A percentile compares a stretch with the other conserved stretches of the same genome.
Evolutionary conservation across 768 basidiomycete genomes (phyloP).

Genomic region (Suillus spraguei): DNA sequence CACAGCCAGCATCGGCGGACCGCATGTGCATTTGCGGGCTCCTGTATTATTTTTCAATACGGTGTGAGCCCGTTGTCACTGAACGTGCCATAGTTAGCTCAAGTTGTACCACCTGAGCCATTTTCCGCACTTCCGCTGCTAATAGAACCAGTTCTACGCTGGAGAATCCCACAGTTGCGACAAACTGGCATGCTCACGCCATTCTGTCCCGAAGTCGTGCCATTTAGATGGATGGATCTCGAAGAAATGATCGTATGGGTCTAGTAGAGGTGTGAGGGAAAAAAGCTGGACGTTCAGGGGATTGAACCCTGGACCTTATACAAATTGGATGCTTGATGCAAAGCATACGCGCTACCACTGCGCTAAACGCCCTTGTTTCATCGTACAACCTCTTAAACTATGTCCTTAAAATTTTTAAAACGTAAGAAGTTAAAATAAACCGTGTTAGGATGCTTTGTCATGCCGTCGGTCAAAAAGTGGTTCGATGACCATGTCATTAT

Average conservation of each 20-base stretch:
- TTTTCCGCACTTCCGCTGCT: background rate
- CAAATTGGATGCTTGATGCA: constrained; percentile 33
- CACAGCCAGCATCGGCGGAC: constrained; percentile 1
- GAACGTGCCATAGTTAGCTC: background rate
- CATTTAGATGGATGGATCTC: background rate
- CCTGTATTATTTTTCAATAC: background rate
- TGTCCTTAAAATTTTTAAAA: no score
- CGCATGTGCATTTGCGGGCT: background rate
- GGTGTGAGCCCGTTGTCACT: background rate
- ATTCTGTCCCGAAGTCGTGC: background rate
- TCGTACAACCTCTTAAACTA: background rate
- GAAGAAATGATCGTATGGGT: background rate
- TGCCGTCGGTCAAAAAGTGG: constrained; percentile 32
- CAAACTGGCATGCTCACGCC: background rate
- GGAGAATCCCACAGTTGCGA: background rate
- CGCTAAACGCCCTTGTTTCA: constrained; percentile 26
- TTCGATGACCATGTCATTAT: constrained; percentile 17
- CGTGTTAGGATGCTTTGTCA: constrained; percentile 9
- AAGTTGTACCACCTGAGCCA: background rate
- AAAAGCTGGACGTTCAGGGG: constrained; percentile 42
- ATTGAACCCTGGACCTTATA: constrained; percentile 48
- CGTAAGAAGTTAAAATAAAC: constrained; percentile 1
- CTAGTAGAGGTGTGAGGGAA: background rate
- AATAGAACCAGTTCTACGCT: background rate
- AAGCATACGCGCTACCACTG: constrained; percentile 49